Evolutionary conservation across 352 stramenopile species (phyloP), one percentile per base, ranked within the genome.

Genomic region (Pythium utonaiense): DNA sequence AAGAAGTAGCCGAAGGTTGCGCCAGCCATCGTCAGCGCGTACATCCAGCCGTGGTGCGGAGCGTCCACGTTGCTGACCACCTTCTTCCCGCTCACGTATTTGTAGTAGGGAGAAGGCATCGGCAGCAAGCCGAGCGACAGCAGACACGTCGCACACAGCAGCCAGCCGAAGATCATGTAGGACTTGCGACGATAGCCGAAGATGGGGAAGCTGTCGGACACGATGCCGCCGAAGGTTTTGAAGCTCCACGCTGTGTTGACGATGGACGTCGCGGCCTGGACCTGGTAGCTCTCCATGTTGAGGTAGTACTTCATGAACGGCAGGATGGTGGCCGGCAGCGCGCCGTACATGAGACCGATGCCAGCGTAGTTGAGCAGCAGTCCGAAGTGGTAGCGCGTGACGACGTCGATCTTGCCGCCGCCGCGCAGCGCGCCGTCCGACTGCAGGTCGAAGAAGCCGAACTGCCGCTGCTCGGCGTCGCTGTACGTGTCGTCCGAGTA

Each of bases 1-100:
- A 96, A 76, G 33, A 96, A 88, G 51, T 92, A 95, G 1, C 89
- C 89, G 13, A 95, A 66, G 21, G 83, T 95, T 0, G 86, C 88
- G 10, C 93, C 21, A 16, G 87, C 78, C 74, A 97, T 86, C 24
- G 73, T 66, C 31, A 92, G 28, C 16, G 88, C 64, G 60, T 91
- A 95, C 41, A 68, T 74, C 74, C 73, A 89, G 24, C 74, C 81
- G 6, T 48, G 28, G 25, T 69, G 31, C 31, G 36, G 58, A 10
- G 70, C 65, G 30, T 69, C 48, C 0, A 25, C 12, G 41, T 83
- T 73, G 44, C n/a, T 57, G 17, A 47, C 13, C 1, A 55, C 38
- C 31, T 61, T 66, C 19, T 57, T 41, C 12, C 49, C 49, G 13
- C 42, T 45, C 4, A 45, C n/a, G 38, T 45, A 58, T 13, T 30